phyloP scores from a whole-genome alignment of 2,329 filamentous ascomycete genomes.

The Sclerotinia glacialis region DNA sequence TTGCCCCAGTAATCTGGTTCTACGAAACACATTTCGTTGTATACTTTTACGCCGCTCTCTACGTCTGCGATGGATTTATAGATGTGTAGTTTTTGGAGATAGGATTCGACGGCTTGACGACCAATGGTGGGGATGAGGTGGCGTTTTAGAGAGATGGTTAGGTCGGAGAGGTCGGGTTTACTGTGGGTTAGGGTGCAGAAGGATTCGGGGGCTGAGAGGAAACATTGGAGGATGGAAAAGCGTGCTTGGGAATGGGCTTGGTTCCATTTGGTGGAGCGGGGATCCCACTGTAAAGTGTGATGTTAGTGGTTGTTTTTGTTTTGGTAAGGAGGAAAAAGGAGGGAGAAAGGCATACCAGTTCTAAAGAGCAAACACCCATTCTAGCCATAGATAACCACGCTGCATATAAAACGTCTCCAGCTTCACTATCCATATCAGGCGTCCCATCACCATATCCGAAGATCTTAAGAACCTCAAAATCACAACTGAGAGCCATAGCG shows the following conservation, averaged over 20 bases:
- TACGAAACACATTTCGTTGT: constrained; percentile 79
- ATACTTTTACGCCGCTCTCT: constrained; percentile 72
- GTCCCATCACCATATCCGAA: constrained; percentile 85
- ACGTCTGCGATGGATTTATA: constrained; percentile 90
- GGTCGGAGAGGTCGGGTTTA: constrained; percentile 67
- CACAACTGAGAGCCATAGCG: constrained; percentile 85
- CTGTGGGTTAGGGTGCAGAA: constrained; percentile 80
- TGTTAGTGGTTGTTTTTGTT: neutral
- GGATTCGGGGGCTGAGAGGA: constrained; percentile 79
- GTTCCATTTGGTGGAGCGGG: constrained; percentile 86
- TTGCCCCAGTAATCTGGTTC: constrained; percentile 79
- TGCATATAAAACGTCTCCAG: constrained; percentile 83
- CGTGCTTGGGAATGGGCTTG: constrained; percentile 90
- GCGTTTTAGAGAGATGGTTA: constrained; percentile 79
- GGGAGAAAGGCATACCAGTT: constrained; percentile 51
- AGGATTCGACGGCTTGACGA: constrained; percentile 75
- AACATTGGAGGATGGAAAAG: constrained; percentile 81
- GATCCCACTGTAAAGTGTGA: constrained; percentile 64
- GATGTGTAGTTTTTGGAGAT: constrained; percentile 86
- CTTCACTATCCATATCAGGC: constrained; percentile 68
- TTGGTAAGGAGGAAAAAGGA: neutral
- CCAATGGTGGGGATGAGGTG: constrained; percentile 82
- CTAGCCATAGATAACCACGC: constrained; percentile 92
- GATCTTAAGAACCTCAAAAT: constrained; percentile 83
- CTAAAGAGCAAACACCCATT: constrained; percentile 81